These are phyloP conservation scores for Fusarium sp. DNA, from an alignment of 2,329 filamentous ascomycete genomes.

Conservation along the genomic window DNA sequence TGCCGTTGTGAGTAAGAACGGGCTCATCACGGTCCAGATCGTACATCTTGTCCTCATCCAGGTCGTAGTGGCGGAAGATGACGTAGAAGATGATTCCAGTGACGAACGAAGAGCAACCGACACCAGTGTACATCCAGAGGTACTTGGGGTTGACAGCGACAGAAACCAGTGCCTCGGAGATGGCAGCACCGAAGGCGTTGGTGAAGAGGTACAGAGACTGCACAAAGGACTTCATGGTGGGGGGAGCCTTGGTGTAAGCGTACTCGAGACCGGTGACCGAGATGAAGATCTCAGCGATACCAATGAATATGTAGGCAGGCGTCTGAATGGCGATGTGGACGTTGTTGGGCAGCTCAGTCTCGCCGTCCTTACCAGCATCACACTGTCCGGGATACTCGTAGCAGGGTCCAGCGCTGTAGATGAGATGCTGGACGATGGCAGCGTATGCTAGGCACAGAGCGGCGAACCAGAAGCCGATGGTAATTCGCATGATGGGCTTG, in stretches of 20 bases:
- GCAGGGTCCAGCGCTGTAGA: constrained; percentile 65
- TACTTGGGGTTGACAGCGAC: constrained; percentile 71
- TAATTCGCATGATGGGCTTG: constrained; percentile 73
- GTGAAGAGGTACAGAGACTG: constrained; percentile 70
- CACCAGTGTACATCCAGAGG: constrained; percentile 72
- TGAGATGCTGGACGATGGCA: constrained; percentile 67
- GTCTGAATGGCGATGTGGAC: constrained; percentile 66
- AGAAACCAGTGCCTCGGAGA: constrained; percentile 71
- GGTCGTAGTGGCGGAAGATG: constrained; percentile 52
- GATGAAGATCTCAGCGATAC: constrained; percentile 69
- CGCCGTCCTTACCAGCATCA: constrained; percentile 44
- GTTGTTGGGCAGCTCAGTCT: constrained; percentile 51
- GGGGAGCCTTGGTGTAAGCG: constrained; percentile 78
- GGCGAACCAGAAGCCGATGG: constrained; percentile 68
- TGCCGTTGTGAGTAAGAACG: constrained; percentile 23
- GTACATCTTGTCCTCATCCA: constrained; percentile 52
- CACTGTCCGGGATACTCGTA: constrained; percentile 57
- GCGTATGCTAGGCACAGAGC: constrained; percentile 68
- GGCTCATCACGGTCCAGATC: constrained; percentile 51
- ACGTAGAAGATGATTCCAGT: constrained; percentile 64
- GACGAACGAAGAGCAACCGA: constrained; percentile 60
- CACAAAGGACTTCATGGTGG: constrained; percentile 73
- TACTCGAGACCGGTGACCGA: constrained; percentile 78
- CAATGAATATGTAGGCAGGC: constrained; percentile 68
- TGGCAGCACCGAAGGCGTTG: constrained; percentile 66